Conservation (phyloP, 2,329 filamentous ascomycete species). For the Ceratocystiopsis brevicomis region DNA sequence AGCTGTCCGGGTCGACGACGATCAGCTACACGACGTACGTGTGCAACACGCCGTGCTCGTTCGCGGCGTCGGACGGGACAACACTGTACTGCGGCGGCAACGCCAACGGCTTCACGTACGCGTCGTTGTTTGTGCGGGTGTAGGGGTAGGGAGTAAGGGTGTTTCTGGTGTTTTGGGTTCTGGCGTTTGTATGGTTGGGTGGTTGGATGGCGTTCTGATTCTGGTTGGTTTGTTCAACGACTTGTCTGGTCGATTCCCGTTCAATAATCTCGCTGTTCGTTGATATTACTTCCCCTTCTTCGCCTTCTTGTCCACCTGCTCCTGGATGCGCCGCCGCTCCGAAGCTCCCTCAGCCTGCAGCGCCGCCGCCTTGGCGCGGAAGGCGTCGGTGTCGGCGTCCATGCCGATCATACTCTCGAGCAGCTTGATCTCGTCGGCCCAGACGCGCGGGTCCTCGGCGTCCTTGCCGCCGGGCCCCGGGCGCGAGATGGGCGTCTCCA, state of each 20-base stretch:
- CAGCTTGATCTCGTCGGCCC: constrained; percentile 89
- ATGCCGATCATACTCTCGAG: constrained; percentile 75
- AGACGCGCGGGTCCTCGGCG: constrained; percentile 62
- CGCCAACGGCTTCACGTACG: constrained; percentile 1
- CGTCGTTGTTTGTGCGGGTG: constrained; percentile 1
- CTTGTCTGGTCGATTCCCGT: no score
- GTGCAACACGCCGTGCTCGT: constrained; percentile 4
- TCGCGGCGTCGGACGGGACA: constrained; percentile 1
- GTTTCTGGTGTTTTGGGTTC: neutral
- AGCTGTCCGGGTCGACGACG: constrained; percentile 2
- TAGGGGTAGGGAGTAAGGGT: neutral
- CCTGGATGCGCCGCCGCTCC: constrained; percentile 58
- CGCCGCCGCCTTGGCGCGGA: constrained; percentile 42
- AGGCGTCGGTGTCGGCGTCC: constrained; percentile 58
- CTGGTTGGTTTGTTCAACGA: no score
- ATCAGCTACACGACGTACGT: constrained; percentile 1
- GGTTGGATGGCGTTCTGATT: no score
- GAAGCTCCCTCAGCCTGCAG: constrained; percentile 47
- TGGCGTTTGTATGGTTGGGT: no score
- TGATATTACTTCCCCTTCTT: constrained; percentile 16
- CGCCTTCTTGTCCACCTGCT: constrained; percentile 58
- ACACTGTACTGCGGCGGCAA: constrained; percentile 1
- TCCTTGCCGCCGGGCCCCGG: constrained; percentile 45
- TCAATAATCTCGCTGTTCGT: no score
- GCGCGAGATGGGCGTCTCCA: constrained; percentile 85